A percentile compares a stretch with the other conserved stretches of the same genome.
Evolutionary conservation across 2,329 filamentous ascomycete genomes (phyloP).

Genomic region (Claviceps lovelessii): DNA sequence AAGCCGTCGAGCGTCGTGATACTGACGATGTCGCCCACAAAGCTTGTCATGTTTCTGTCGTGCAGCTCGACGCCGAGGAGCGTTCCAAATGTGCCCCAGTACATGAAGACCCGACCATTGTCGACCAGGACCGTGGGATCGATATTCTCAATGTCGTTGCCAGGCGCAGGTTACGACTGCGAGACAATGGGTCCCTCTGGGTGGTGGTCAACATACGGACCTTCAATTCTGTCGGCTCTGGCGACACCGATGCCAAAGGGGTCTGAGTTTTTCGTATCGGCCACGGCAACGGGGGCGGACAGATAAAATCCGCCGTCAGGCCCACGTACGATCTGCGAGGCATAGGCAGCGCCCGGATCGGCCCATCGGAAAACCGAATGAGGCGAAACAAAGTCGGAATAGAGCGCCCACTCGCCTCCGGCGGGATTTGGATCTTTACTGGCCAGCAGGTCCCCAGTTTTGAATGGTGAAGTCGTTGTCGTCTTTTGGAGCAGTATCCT

Average conservation of each 20-base stretch:
- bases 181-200: neutral
- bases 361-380: neutral
- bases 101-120: neutral
- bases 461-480: neutral
- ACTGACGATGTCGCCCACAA: neutral
- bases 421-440: neutral
- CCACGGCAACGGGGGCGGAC: neutral
- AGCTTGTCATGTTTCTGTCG: neutral
- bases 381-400: neutral
- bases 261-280: neutral
- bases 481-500: neutral
- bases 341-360: neutral
- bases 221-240: neutral
- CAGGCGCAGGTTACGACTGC: neutral
- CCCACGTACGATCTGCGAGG: slow-evolving; percentile 1
- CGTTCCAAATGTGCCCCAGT: neutral
- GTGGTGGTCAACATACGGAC: neutral
- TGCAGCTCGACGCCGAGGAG: neutral
- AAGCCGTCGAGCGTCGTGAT: neutral
- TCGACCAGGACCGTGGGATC: neutral
- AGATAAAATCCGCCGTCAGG: neutral
- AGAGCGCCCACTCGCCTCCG: neutral
- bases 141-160: neutral
- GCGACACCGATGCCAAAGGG: neutral
- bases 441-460: neutral